Base-by-base conservation (phyloP, 768 basidiomycete species). In the Tricholoma saponaceum region DNA sequence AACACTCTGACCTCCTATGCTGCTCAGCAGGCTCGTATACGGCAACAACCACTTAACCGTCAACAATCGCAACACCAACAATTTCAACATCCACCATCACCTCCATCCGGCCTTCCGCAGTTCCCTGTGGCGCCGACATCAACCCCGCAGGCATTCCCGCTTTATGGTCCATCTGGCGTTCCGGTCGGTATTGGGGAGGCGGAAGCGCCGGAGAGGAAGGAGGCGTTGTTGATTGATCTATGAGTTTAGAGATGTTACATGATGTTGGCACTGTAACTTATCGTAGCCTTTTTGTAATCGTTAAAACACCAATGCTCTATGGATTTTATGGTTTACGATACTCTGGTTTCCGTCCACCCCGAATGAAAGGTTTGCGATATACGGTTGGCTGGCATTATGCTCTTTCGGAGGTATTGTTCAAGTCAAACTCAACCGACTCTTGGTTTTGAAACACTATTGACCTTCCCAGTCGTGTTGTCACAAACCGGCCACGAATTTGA, bases 101-200 rank as follows among this genome's bases (percentile, higher is more conserved):
- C 52, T 2, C 62, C 73, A 8, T 63, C 76, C 55, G 28, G 8
- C 8, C 64, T 89, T 5, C 82, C 87, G 0, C 78, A 79, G 52
- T 89, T 90, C 70, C 89, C 89, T 0, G 74, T 74, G 26, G 88
- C 74, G 5, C 89, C 89, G 5, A 87, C 85, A 4, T 72, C 74
- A 12, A 68, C 75, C 7, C 86, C 89, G 1, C 83, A 85, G 65
- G 53, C 74, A 5, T 83, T 79, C 67, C 69, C 80, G 25, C 60
- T 77, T 67, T 84, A 85, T 63, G 73, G 69, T n/a, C 68, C 81
- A 4, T 74, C 84, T 16, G 47, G 47, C 4, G 74, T 73, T 47
- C 77, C 82, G 4, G 68, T 74, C 37, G 79, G 73, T 5, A 68
- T 81, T n/a, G 74, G 76, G 35, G 81, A 82, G 50, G 78, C 80